Evolutionary conservation across 2,329 filamentous ascomycete genomes (phyloP), one percentile per base, ranked within the genome.

Genomic region (Aspergillus sp.): DNA sequence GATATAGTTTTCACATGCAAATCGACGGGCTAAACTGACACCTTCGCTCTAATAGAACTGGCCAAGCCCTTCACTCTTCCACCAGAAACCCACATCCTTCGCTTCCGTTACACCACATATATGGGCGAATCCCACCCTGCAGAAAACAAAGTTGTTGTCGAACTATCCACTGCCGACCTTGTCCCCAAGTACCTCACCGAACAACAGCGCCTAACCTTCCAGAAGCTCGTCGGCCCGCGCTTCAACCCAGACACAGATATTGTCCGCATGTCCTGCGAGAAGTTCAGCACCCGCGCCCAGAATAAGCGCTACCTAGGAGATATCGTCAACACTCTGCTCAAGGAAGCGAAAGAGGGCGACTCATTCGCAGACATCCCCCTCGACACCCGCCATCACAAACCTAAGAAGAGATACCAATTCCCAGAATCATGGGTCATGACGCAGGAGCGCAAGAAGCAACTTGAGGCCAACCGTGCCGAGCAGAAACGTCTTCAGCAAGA

Each of bases 71-170:
- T 96, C 73, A 84, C 87, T 3, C 91, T 93, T 2, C 82, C 83
- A 13, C 74, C 81, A 30, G 75, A 85, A 61, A 71, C 69, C 45
- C 82, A 90, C 66, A 86, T 91, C 45, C 85, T 99, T 57, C 89
- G 93, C 68, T 99, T 97, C 86, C 89, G 95, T 68, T 97, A 96
- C 80, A 99, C 95, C 15, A 93, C 89, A 38, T 98, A 98, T 78
- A 89, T 99, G 83, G 93, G 93, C 68, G 95, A 98, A 77, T 81
- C 85, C 55, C 96, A 99, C 77, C 93, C 95, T 0, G 91, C 93
- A 3, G 87, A 92, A 76, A 88, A 87, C 71, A 99, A 99, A 81
- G 93, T 99, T 18, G 93, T 98, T 12, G 86, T 98, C 55, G 90
- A 97, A 72, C 96, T 98, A 76, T 85, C 83, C 62, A 88, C 89